Base-by-base conservation (phyloP, 176 grass and related monocot species). In the Oryza longistaminata region DNA sequence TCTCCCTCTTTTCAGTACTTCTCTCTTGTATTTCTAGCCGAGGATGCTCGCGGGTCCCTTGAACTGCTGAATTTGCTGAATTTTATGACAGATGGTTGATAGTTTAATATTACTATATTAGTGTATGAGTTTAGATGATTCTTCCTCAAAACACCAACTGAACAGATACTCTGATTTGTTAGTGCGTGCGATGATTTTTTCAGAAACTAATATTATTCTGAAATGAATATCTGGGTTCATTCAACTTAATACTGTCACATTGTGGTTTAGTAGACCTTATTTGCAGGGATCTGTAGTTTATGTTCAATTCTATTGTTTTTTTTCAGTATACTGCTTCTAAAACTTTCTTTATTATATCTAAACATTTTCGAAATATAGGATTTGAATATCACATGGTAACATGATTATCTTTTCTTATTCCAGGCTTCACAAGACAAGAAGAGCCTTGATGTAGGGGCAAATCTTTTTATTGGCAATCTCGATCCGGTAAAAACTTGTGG, bases 341-440 rank as follows among this genome's bases (percentile, higher is more conserved):
- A 64, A 74, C 48, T 74, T 79, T 68, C 45, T 11, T 58, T 74
- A 12, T 15, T 49, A 26, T 66, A 73, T 46, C 25, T 82, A 60
- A 70, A 74, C 45, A 66, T 39, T 61, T 7, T 79, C 3, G 34
- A 68, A 33, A 50, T 27, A 39, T 73, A 73, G 3, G 27, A 66
- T 80, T 75, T 55, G 7, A 75, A 65, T 72, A 65, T 71, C 22
- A 53, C 71, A 74, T 65, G 77, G 66, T 70, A 79, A 86, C 21
- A 73, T 86, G n/a, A 73, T 76, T 40, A 40, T 81, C 34, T 75
- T 34, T 71, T 78, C 67, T 52, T 83, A 64, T 92, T 91, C 81
- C 85, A 99, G 93, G 97, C 97, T 88, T 99, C 93, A 8, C 97
- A 99, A 90, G 97, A 99, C 72, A 99, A 99, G 91, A 99, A 99